Evolutionary conservation across 305 asterid species (phyloP).

Genomic region (Fraxinus angustifolia): DNA sequence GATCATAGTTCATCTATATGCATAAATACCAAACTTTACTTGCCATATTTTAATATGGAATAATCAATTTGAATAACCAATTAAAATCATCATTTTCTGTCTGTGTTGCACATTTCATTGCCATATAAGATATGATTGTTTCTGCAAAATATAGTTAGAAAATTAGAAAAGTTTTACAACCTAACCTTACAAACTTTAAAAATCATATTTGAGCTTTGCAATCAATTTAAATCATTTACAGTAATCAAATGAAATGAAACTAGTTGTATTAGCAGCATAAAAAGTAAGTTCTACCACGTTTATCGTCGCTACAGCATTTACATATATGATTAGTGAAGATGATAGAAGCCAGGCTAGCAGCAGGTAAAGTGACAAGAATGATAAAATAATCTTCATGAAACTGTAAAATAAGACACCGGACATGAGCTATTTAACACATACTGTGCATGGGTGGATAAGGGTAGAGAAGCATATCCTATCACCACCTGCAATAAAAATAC

Average conservation of each 20-base stretch:
- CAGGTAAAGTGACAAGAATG: conserved; percentile 18
- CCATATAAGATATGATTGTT: conserved; percentile 1
- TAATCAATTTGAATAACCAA: neutral
- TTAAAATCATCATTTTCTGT: conserved; percentile 3
- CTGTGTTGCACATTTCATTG: neutral
- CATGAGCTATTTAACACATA: conserved; percentile 38
- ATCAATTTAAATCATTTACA: conserved; percentile 3
- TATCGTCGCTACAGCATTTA: conserved; percentile 10
- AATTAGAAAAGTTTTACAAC: neutral
- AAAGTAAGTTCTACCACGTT: neutral
- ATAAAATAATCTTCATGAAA: conserved; percentile 10
- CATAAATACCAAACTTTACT: neutral
- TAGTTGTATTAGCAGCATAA: neutral
- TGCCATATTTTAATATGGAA: conserved; percentile 1
- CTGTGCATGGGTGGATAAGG: conserved; percentile 89
- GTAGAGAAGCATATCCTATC: conserved; percentile 89
- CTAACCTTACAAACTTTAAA: conserved; percentile 1
- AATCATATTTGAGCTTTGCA: conserved; percentile 2
- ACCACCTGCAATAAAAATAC: conserved; percentile 66
- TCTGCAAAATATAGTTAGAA: conserved; percentile 1
- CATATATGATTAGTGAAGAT: neutral
- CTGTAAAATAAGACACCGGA: conserved; percentile 23
- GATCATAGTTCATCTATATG: neutral
- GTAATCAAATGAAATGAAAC: conserved; percentile 3
- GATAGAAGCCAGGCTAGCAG: conserved; percentile 22